Evolutionary conservation across 306 rosid genomes (phyloP), one percentile per base, ranked within the genome.

Genomic region (Mimosa pudica): DNA sequence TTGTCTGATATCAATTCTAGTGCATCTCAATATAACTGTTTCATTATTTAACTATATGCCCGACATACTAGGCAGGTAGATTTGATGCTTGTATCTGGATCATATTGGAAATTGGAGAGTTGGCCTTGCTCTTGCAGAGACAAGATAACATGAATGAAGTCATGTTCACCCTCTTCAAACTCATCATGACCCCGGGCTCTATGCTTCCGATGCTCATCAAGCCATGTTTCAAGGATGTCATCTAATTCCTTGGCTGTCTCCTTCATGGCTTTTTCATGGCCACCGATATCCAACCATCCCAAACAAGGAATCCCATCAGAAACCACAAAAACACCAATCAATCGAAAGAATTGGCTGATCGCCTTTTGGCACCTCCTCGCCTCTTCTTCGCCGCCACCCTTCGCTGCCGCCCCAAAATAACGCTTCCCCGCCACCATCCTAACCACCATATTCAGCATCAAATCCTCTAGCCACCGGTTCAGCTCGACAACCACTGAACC

Each of bases 91-190:
- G 84, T 83, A 32, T 81, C 84, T 0, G 86, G 63, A 79, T 80
- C 88, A 18, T 82, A 30, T 62, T 81, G 85, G 47, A 84, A 85
- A 57, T 80, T 83, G 16, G 86, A 82, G 2, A 87, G 78, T 1
- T 74, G 75, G 44, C 87, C 88, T 63, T 18, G 48, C 36, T 87
- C 83, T 36, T 80, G 67, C 68, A 87, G 79, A 3, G 90, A 89
- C 69, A 91, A 57, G 91, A 91, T 86, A 35, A 89, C 91, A 67
- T 89, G 89, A 36, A 91, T 91, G 86, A 89, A 91, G 61, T 89
- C 91, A 6, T 79, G 84, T 12, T 84, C 89, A n/a, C 74, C 84
- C 13, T 74, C 82, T 71, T 61, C 63, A 71, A 44, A 9, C 52
- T 48, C 52, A 11, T 48, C n/a, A 49, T 3, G 16, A 14, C 18